These are phyloP conservation scores for Setomelanomma holmii DNA, from an alignment of 2,329 filamentous ascomycete species.

Conservation along the genomic window DNA sequence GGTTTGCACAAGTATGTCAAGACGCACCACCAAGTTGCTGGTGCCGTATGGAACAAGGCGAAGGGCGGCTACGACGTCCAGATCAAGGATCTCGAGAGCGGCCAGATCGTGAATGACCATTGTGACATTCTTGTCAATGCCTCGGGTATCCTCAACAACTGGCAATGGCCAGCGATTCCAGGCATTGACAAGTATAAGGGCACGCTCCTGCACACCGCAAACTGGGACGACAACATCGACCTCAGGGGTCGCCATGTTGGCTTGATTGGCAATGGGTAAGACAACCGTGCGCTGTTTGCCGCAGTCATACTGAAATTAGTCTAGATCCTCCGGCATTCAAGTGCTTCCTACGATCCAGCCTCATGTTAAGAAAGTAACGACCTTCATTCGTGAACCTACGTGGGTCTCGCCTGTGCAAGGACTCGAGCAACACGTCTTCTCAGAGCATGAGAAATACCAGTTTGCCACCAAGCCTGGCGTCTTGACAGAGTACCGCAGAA, in stretches of 20 bases:
- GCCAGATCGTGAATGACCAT: constrained; percentile 47
- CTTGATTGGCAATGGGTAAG: constrained; percentile 60
- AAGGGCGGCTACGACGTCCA: constrained; percentile 47
- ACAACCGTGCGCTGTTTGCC: neutral
- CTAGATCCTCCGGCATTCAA: constrained; percentile 63
- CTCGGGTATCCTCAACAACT: constrained; percentile 60
- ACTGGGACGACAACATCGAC: constrained; percentile 62
- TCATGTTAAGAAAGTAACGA: constrained; percentile 53
- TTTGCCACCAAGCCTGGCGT: constrained; percentile 52
- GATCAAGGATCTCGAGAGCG: constrained; percentile 38
- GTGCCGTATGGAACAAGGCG: constrained; percentile 48
- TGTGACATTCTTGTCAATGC: constrained; percentile 59
- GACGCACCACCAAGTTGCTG: constrained; percentile 40
- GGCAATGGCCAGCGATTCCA: constrained; percentile 60
- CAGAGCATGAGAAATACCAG: constrained; percentile 49
- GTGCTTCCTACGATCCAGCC: constrained; percentile 59
- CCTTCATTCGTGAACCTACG: constrained; percentile 59
- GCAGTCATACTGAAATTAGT: neutral
- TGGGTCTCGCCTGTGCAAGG: constrained; percentile 58
- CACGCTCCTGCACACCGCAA: constrained; percentile 61
- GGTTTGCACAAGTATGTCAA: constrained; percentile 47
- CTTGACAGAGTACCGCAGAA: constrained; percentile 53
- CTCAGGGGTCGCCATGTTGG: constrained; percentile 58
- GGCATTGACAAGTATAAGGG: constrained; percentile 62
- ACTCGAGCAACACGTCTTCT: constrained; percentile 54